Evolutionary conservation across 805 yeast genomes (phyloP), one percentile per base, ranked within the genome.

Genomic region (Ogataea philodendri): DNA sequence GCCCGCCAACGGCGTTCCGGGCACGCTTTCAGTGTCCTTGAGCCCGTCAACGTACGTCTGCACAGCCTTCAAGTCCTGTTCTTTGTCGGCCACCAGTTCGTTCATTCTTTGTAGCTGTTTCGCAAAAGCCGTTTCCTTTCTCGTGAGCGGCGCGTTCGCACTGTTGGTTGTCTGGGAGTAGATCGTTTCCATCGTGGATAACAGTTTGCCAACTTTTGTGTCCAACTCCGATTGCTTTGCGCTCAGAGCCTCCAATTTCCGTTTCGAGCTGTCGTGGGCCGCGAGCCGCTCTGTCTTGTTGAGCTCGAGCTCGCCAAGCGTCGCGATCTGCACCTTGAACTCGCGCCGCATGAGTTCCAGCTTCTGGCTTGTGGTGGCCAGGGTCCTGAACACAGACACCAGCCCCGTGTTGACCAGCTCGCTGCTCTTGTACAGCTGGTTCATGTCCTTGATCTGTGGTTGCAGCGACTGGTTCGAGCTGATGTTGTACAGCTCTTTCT

Each of bases 181-280:
- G 5, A 50, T 17, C 8, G 31, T 15, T 13, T 41, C 50, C 24
- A 44, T 24, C 5, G 30, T 18, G 1, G 26, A 19, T 15, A 37
- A 21, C 8, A 50, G 4, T 41, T 48, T 28, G 59, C 26, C 22
- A 22, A 51, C 13, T 26, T 44, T 41, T 9, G 32, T 24, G 6
- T 41, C 50, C 27, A 58, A 19, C 8, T 24, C 21, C 2, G 32
- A 23, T 32, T 58, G 61, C 32, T 74, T 65, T 4, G 54, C 45
- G 8, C 55, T 46, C 24, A 66, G 45, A 1, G 39, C 35, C 10
- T 48, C 44, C 3, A 52, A 22, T 27, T 53, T 41, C 17, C 41
- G 44, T 20, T 35, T 28, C 19, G 33, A 35, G 39, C 10, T n/a
- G 5, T 9, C 9, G 13, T 23, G 14, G 24, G 22, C 23, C 13